Conservation (phyloP, 1,284 basidiomycete genomes). For the Taiwanofungus camphoratus region DNA sequence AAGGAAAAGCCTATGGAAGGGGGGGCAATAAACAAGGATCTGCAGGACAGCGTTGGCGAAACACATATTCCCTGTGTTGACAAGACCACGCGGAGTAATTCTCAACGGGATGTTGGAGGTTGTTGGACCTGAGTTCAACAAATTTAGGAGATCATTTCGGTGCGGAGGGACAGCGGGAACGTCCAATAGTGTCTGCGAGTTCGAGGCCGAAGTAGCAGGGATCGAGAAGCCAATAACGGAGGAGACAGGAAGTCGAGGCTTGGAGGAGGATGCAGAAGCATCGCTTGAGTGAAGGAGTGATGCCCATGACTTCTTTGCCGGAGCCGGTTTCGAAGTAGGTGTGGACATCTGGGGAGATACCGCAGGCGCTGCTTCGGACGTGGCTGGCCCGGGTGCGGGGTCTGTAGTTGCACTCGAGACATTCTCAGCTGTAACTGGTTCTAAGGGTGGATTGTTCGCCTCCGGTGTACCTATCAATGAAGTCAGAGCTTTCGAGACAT, state of each 20-base stretch:
- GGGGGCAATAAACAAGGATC: conserved; percentile 83
- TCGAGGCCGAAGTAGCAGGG: conserved; percentile 34
- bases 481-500: conserved; percentile 14
- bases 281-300: conserved; percentile 53
- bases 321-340: conserved; percentile 22
- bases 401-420: not conserved
- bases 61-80: conserved; percentile 97
- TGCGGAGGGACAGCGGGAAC: conserved; percentile 34
- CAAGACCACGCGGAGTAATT: conserved; percentile 74
- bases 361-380: conserved; percentile 7
- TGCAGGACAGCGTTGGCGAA: conserved; percentile 96
- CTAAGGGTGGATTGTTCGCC: conserved; percentile 6
- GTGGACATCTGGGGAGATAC: conserved; percentile 22
- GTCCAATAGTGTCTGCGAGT: conserved; percentile 11
- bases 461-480: conserved; percentile 13
- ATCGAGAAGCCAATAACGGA: conserved; percentile 65
- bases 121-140: conserved; percentile 48
- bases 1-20: conserved; percentile 78
- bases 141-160: conserved; percentile 50
- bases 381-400: not conserved
- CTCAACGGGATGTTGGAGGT: conserved; percentile 28
- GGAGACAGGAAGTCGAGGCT: conserved; percentile 50
- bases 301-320: conserved; percentile 69
- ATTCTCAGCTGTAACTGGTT: conserved; percentile 2
- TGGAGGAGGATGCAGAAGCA: conserved; percentile 33